Evolutionary conservation across 2,329 filamentous ascomycete genomes (phyloP), one percentile per base, ranked within the genome.

Genomic region (Apiospora kogelbergensis): DNA sequence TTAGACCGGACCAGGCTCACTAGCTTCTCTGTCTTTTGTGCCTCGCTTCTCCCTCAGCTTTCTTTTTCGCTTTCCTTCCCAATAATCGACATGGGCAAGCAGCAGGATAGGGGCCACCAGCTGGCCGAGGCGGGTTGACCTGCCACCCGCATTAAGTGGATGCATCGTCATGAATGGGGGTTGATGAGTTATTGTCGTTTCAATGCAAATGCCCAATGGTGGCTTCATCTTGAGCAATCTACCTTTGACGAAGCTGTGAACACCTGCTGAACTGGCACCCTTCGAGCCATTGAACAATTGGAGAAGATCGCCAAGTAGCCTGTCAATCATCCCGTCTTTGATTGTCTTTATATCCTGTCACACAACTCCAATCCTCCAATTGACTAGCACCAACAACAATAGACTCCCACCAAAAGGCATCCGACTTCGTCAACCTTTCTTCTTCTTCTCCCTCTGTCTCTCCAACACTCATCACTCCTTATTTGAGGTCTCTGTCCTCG

Each of bases 111-210:
- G 63, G 69, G 60, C 66, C 67, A 66, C 53, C 42, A n/a, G 33
- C 44, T 48, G 69, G 46, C 30, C 63, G n/a, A 26, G 46, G 69
- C 69, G 67, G 33, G 69, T 70, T 70, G 69, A 65, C 69, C 69
- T 63, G 69, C 67, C 67, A 70, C 67, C 69, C 67, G 30, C 44
- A 67, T 70, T 46, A 66, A 53, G 65, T 66, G 65, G 65, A 30
- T 41, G 65, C 65, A 66, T 66, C 44, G 53, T 60, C 53, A 60
- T 60, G 63, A 65, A 65, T 41, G 63, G 63, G 63, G 63, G 15
- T 42, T n/a, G 41, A 26, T n/a, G 63, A 65, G 24, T 26, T 42
- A 44, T 44, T 42, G 37, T 44, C 63, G 40, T 24, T 65, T 65
- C 63, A 64, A 57, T 57, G 48, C 30, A 37, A 60, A 60, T 37